These are phyloP conservation scores for Fusarium sp. DNA, from an alignment of 2,329 filamentous ascomycete species.

Conservation along the genomic window DNA sequence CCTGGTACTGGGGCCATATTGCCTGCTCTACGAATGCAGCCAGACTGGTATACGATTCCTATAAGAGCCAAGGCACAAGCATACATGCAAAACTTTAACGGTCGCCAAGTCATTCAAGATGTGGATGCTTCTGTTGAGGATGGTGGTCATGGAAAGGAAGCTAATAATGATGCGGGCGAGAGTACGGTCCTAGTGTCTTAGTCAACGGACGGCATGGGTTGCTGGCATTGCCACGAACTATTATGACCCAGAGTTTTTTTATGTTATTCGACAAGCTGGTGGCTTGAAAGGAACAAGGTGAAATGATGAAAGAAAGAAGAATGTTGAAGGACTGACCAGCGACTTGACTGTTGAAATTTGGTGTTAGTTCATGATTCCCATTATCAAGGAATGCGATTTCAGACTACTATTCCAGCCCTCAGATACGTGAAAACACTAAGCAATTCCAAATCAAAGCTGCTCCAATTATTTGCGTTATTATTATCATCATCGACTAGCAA, in stretches of 20 bases:
- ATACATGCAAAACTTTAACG: conserved; percentile 61
- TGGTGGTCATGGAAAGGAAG: conserved; percentile 23
- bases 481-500: too few relatives aligned
- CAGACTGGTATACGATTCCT: conserved; percentile 72
- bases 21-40: conserved; percentile 64
- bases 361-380: conserved; percentile 12
- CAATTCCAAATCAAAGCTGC: conserved; percentile 4
- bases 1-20: conserved; percentile 58
- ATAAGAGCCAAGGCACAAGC: conserved; percentile 60
- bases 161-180: conserved; percentile 49
- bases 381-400: conserved; percentile 11
- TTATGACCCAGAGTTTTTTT: neutral
- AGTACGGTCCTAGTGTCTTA: conserved; percentile 56
- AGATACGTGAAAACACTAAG: conserved; percentile 3
- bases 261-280: neutral
- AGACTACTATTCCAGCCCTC: too few relatives aligned
- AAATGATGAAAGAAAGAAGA: neutral
- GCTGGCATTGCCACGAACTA: neutral
- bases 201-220: conserved; percentile 16
- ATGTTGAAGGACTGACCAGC: too few relatives aligned
- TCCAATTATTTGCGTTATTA: too few relatives aligned
- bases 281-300: neutral
- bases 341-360: neutral
- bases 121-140: conserved; percentile 56
- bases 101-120: conserved; percentile 63